These are phyloP conservation scores for Trichoderma asperelloides DNA, from an alignment of 495 filamentous ascomycete species.

Conservation along the genomic window DNA sequence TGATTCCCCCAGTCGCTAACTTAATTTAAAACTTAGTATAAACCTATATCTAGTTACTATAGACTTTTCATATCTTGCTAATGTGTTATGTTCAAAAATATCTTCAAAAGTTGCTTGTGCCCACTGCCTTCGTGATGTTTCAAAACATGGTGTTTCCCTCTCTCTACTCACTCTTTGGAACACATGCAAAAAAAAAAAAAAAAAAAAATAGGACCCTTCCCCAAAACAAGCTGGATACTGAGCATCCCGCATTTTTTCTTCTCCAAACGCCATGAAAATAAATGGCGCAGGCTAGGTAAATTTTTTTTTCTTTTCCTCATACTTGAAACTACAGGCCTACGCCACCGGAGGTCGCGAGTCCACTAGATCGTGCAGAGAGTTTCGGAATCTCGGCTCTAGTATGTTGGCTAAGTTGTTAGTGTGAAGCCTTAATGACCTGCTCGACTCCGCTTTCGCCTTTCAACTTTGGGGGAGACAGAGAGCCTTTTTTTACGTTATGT, in stretches of 20 bases:
- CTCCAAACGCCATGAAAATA: background rate
- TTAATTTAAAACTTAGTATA: constrained; percentile 6
- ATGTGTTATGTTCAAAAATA: constrained; percentile 4
- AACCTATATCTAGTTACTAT: constrained; percentile 7
- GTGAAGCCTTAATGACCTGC: background rate
- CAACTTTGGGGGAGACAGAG: background rate
- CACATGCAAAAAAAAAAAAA: too few species aligned
- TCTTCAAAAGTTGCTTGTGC: background rate
- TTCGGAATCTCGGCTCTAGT: constrained; percentile 3
- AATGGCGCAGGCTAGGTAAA: background rate
- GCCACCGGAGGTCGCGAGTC: constrained; percentile 1
- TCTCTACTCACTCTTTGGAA: too few species aligned
- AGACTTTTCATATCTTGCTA: constrained; percentile 5
- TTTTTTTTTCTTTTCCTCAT: background rate
- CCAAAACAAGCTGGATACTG: background rate
- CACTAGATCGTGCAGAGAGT: background rate
- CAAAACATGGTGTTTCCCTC: background rate
- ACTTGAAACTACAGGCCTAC: background rate
- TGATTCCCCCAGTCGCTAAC: constrained; percentile 8
- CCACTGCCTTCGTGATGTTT: background rate
- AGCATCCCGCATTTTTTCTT: background rate
- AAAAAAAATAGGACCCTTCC: too few species aligned
- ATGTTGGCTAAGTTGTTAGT: background rate
- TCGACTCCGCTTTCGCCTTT: background rate
- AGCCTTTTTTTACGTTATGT: background rate